These are phyloP conservation scores for Aotearoamyces nothofagi DNA, from an alignment of 2,329 filamentous ascomycete genomes.

Conservation along the genomic window DNA sequence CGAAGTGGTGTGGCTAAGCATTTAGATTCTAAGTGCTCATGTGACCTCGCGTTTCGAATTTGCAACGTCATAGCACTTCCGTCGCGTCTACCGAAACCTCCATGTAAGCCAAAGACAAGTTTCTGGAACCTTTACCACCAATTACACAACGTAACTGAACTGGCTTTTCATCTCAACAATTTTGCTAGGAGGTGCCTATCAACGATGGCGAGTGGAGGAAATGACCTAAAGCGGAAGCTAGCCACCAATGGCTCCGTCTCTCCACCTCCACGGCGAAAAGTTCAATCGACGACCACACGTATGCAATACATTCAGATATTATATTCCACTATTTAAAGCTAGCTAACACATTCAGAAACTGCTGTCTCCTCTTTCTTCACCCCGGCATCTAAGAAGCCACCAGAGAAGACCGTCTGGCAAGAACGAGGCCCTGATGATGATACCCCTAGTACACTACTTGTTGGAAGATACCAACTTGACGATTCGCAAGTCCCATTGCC, in stretches of 20 bases:
- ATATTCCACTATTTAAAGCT: neutral
- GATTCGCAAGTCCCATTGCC: too few species aligned
- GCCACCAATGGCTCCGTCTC: slow-evolving; percentile 13
- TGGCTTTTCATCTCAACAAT: neutral
- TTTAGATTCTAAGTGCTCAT: too few species aligned
- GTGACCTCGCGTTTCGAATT: too few species aligned
- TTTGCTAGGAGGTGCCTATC: slow-evolving; percentile 1
- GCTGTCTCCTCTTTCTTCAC: slow-evolving; percentile 80
- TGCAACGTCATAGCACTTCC: too few species aligned
- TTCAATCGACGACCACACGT: slow-evolving; percentile 21
- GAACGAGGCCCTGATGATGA: slow-evolving; percentile 39
- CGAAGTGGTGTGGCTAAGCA: too few species aligned
- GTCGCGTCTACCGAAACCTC: too few species aligned
- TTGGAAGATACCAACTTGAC: slow-evolving; percentile 49
- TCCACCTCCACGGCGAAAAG: slow-evolving; percentile 19
- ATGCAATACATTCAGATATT: slow-evolving; percentile 4
- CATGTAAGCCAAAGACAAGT: too few species aligned
- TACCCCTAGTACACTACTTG: slow-evolving; percentile 44
- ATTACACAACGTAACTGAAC: too few species aligned
- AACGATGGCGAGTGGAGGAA: slow-evolving; percentile 11
- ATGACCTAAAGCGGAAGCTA: slow-evolving; percentile 13
- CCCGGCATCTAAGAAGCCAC: slow-evolving; percentile 69
- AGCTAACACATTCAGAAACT: slow-evolving; percentile 30
- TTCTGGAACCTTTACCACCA: too few species aligned
- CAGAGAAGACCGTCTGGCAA: slow-evolving; percentile 59